Evolutionary conservation across 345 rosid species (phyloP).

Genomic region (Moricandia arvensis): DNA sequence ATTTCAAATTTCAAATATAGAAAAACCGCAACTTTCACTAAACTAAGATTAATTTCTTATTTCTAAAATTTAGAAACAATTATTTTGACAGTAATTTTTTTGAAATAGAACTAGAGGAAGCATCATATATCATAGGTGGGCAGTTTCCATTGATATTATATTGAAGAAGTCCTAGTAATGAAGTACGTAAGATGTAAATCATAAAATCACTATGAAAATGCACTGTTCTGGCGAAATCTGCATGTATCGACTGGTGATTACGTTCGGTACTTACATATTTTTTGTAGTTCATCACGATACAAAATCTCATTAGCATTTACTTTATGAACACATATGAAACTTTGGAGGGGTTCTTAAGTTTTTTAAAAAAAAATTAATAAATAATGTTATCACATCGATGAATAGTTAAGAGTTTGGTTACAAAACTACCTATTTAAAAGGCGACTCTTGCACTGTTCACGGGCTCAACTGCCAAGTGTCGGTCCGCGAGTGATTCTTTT

Average conservation of each 20-base stretch:
- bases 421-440: too few relatives aligned
- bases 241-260: not conserved
- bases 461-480: too few relatives aligned
- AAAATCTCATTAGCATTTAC: not conserved
- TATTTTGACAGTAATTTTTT: not conserved
- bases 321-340: not conserved
- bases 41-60: not conserved
- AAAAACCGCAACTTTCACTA: not conserved
- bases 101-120: not conserved
- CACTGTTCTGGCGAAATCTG: not conserved
- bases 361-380: too few relatives aligned
- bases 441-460: too few relatives aligned
- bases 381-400: too few relatives aligned
- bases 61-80: not conserved
- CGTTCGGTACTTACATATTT: not conserved
- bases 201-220: not conserved
- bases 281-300: not conserved
- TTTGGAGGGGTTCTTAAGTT: too few relatives aligned
- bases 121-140: too few relatives aligned
- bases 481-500: too few relatives aligned
- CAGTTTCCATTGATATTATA: not conserved
- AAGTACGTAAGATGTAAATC: not conserved
- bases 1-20: not conserved
- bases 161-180: not conserved
- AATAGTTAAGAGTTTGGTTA: too few relatives aligned